Percentiles rank a stretch among this genome's conserved stretches.
Conservation (phyloP, 2,329 filamentous ascomycete species). For the Chrysosporium keratinophilum region DNA sequence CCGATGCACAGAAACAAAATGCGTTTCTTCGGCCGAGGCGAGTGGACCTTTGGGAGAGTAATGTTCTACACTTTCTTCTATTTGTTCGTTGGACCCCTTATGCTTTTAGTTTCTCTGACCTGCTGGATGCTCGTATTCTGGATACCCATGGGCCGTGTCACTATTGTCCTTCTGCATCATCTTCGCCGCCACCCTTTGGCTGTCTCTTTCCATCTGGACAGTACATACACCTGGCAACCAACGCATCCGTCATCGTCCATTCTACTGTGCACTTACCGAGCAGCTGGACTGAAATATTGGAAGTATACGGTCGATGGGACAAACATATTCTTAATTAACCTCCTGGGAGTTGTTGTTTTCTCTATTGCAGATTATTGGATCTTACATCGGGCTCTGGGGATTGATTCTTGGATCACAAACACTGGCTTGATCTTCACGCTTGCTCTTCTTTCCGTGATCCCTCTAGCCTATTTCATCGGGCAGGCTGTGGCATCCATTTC, state of each 20-base stretch:
- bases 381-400: slow-evolving; percentile 55
- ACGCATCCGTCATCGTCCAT: slow-evolving; percentile 72
- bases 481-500: slow-evolving; percentile 98
- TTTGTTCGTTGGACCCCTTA: slow-evolving; percentile 72
- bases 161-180: slow-evolving; percentile 79
- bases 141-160: slow-evolving; percentile 97
- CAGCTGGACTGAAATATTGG: slow-evolving; percentile 92
- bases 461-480: slow-evolving; percentile 94
- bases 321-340: slow-evolving; percentile 97
- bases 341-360: slow-evolving; percentile 86
- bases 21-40: slow-evolving; percentile 81
- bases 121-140: slow-evolving; percentile 97
- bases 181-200: slow-evolving; percentile 85
- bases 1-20: slow-evolving; percentile 53
- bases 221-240: slow-evolving; percentile 58
- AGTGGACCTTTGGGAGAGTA: slow-evolving; percentile 90
- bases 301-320: slow-evolving; percentile 98
- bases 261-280: slow-evolving; percentile 90
- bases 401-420: slow-evolving; percentile 65
- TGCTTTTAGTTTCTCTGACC: slow-evolving; percentile 73
- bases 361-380: slow-evolving; percentile 89
- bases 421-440: slow-evolving; percentile 78
- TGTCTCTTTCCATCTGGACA: slow-evolving; percentile 83
- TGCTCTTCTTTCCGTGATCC: slow-evolving; percentile 83
- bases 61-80: slow-evolving; percentile 97